phyloP scores from a whole-genome alignment of 176 grass and related monocot genomes.

The Triticum monococcum region DNA sequence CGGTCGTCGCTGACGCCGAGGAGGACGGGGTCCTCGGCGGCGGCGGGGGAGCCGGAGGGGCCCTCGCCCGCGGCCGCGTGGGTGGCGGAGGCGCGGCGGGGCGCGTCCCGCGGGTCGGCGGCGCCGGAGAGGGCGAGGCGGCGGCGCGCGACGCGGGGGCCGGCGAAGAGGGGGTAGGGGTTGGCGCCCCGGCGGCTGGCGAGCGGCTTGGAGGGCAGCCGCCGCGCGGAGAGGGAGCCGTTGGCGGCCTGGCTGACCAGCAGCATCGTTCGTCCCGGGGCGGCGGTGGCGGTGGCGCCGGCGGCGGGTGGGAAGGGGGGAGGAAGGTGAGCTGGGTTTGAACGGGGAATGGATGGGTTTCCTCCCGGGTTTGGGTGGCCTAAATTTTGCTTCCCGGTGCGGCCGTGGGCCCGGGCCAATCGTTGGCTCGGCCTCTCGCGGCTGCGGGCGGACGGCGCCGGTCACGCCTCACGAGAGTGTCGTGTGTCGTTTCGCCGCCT shows the following conservation, averaged over 20 bases:
- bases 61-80: constrained; percentile 34
- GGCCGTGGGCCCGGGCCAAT: constrained; percentile 17
- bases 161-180: constrained; percentile 57
- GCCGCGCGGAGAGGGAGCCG: constrained; percentile 72
- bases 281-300: not conserved
- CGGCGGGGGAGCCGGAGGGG: constrained; percentile 22
- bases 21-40: constrained; percentile 39
- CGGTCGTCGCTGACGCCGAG: constrained; percentile 49
- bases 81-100: constrained; percentile 7
- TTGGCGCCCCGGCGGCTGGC: constrained; percentile 25
- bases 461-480: not conserved
- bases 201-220: constrained; percentile 50
- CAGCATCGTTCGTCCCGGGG: constrained; percentile 42
- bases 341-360: constrained; percentile 6
- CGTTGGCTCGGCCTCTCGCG: not conserved
- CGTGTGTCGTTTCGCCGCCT: not conserved
- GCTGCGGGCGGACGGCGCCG: not conserved
- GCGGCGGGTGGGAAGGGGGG: not conserved
- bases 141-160: constrained; percentile 22
- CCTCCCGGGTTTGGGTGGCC: not conserved
- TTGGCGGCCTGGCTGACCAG: constrained; percentile 77
- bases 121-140: constrained; percentile 40
- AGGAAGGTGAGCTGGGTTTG: constrained; percentile 18
- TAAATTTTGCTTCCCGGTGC: not conserved
- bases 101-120: not conserved